Conservation (phyloP, 768 basidiomycete genomes). For the Fomitopsis pulvina region DNA sequence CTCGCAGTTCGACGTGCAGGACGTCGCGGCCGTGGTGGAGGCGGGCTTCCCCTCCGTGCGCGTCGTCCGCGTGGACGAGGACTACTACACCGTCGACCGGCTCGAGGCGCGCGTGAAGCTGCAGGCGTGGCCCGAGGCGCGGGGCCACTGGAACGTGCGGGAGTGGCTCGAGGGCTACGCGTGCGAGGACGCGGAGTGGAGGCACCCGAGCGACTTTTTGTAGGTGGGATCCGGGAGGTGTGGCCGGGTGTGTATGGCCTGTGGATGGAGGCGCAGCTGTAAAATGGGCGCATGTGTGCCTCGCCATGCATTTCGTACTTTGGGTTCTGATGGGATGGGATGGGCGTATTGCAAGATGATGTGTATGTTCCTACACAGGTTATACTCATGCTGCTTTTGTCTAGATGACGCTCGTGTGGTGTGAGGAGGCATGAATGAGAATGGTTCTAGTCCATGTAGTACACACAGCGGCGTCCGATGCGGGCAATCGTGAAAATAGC, state of each 20-base stretch:
- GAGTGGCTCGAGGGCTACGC: constrained; percentile 66
- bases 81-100: constrained; percentile 46
- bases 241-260: neutral
- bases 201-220: constrained; percentile 22
- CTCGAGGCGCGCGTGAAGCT: constrained; percentile 32
- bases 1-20: constrained; percentile 37
- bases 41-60: constrained; percentile 58
- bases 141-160: constrained; percentile 42
- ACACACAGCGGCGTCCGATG: no score
- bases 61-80: constrained; percentile 45
- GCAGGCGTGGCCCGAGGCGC: constrained; percentile 50
- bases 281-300: neutral
- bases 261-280: no score
- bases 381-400: no score
- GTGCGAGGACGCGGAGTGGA: constrained; percentile 47
- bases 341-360: no score
- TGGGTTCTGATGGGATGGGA: neutral
- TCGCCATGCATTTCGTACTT: neutral
- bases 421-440: no score
- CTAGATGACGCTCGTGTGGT: no score
- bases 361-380: no score
- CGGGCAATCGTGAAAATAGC: no score
- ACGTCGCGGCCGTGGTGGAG: constrained; percentile 40
- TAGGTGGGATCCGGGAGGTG: neutral
- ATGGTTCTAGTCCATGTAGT: no score